Conservation (phyloP, 805 yeast genomes). For the Ogataea salicorniae region DNA sequence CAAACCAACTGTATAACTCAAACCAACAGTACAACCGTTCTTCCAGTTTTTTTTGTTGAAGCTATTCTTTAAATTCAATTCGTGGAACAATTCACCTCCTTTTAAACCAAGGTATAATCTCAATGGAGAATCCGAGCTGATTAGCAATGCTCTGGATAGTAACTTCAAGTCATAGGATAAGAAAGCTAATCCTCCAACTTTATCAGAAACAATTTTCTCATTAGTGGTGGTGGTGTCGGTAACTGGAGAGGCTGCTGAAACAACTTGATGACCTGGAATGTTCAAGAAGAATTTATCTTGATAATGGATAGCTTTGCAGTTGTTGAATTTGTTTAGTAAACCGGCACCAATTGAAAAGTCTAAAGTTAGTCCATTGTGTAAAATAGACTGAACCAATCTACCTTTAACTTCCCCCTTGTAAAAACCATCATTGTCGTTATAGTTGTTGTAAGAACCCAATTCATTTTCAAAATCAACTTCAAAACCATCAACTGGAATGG, state of each 20-base stretch:
- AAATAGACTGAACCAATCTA: constrained; percentile 36
- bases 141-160: constrained; percentile 56
- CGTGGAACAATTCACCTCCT: constrained; percentile 53
- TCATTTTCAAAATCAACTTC: constrained; percentile 40
- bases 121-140: constrained; percentile 42
- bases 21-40: constrained; percentile 43
- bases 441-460: constrained; percentile 25
- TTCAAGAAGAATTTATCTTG: constrained; percentile 77
- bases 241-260: neutral
- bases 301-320: constrained; percentile 41
- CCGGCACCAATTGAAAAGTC: constrained; percentile 52
- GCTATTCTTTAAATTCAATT: constrained; percentile 4
- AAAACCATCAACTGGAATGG: constrained; percentile 44
- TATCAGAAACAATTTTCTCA: constrained; percentile 3
- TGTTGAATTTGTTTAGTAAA: constrained; percentile 38
- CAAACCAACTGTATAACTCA: constrained; percentile 55
- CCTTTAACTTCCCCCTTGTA: constrained; percentile 32
- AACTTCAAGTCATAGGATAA: constrained; percentile 25
- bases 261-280: constrained; percentile 16
- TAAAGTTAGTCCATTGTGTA: constrained; percentile 42
- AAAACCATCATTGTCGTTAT: constrained; percentile 27
- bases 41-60: constrained; percentile 4
- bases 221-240: neutral
- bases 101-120: constrained; percentile 59
- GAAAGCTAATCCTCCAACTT: constrained; percentile 26